These are phyloP conservation scores for Pseudocercospora fuligena DNA, from an alignment of 2,329 filamentous ascomycete genomes.

Conservation along the genomic window DNA sequence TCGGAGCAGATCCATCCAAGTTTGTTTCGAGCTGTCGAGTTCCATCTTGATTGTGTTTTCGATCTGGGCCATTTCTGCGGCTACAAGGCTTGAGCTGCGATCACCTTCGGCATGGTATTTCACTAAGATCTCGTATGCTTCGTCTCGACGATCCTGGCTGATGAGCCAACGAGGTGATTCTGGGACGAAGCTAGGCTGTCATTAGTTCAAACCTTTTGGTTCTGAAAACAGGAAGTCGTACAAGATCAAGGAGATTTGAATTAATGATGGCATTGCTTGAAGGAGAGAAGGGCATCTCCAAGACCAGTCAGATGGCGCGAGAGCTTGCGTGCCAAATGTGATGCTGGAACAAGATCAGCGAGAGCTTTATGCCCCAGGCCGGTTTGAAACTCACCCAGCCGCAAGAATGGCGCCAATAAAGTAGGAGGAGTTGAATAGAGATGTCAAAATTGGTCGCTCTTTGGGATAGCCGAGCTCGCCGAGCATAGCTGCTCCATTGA, in stretches of 20 bases:
- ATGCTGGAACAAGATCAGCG: constrained; percentile 23
- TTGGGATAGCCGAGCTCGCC: constrained; percentile 29
- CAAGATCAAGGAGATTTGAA: constrained; percentile 31
- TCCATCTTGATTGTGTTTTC: constrained; percentile 61
- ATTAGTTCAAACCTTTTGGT: background rate
- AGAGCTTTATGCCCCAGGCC: background rate
- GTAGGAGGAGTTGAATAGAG: constrained; percentile 31
- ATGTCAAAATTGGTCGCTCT: constrained; percentile 30
- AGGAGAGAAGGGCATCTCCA: constrained; percentile 35
- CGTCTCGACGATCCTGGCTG: background rate
- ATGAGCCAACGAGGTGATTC: background rate
- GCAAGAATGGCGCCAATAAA: constrained; percentile 34
- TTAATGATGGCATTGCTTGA: constrained; percentile 27
- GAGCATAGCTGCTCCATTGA: constrained; percentile 23
- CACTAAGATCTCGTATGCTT: constrained; percentile 48
- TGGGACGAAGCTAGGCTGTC: background rate
- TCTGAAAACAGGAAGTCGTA: constrained; percentile 12
- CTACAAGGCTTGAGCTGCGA: constrained; percentile 62
- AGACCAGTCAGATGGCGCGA: constrained; percentile 29
- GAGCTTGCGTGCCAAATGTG: constrained; percentile 28
- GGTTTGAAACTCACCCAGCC: constrained; percentile 13
- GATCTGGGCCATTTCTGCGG: constrained; percentile 69
- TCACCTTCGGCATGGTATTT: constrained; percentile 68
- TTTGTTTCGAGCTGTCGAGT: constrained; percentile 53
- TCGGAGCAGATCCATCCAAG: constrained; percentile 28